Conservation (phyloP, 2,329 filamentous ascomycete genomes). For the Colletotrichum tanaceti region DNA sequence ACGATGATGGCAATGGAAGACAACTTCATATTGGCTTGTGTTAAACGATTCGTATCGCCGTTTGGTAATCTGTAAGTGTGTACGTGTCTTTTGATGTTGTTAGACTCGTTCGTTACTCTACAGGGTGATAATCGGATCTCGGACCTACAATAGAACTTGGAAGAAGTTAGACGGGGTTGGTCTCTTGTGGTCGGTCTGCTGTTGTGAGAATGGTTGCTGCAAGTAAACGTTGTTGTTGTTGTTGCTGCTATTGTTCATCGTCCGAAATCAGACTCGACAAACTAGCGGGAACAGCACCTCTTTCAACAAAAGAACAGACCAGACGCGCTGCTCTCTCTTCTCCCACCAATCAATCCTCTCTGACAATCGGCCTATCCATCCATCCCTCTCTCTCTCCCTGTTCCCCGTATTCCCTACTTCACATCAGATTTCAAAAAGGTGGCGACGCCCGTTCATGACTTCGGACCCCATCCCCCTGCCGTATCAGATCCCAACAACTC, state of each 20-base stretch:
- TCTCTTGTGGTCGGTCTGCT: too few relatives aligned
- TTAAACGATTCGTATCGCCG: background rate
- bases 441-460: too few relatives aligned
- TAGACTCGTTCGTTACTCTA: background rate
- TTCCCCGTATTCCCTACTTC: constrained; percentile 4
- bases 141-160: too few relatives aligned
- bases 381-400: background rate
- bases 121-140: background rate
- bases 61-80: background rate
- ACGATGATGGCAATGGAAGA: constrained; percentile 23
- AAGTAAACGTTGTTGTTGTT: background rate
- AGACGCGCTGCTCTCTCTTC: background rate
- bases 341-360: background rate
- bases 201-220: background rate
- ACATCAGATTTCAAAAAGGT: too few relatives aligned
- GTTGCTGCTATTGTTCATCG: too few relatives aligned
- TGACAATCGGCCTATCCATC: background rate
- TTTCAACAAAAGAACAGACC: background rate
- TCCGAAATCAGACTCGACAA: constrained; percentile 26
- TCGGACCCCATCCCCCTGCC: too few relatives aligned
- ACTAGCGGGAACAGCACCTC: background rate
- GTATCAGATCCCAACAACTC: too few relatives aligned
- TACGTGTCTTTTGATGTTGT: too few relatives aligned
- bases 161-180: background rate
- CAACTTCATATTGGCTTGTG: constrained; percentile 29